phyloP scores from a whole-genome alignment of 768 basidiomycete species.

The Mycena vulgaris region DNA sequence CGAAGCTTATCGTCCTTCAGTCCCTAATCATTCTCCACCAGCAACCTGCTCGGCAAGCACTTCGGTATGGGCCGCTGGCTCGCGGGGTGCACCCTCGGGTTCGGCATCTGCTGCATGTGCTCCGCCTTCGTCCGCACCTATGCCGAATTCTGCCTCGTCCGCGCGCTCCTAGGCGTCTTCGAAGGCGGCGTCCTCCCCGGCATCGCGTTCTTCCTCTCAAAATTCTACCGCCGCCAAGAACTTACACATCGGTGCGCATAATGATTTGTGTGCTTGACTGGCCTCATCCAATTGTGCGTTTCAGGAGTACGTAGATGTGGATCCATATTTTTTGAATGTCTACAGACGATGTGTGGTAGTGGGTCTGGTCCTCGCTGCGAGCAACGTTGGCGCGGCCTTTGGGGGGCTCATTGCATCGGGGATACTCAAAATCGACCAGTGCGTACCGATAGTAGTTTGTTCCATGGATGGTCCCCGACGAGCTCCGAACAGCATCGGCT shows the following conservation, averaged over 20 bases:
- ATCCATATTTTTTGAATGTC: neutral
- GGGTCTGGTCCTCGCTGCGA: conserved; percentile 16
- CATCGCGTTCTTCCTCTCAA: conserved; percentile 18
- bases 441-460: neutral
- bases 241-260: conserved; percentile 3
- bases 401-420: conserved; percentile 21
- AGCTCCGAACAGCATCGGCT: conserved; percentile 9
- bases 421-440: conserved; percentile 21
- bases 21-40: neutral
- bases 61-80: conserved; percentile 23
- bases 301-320: conserved; percentile 11
- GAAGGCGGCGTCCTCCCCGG: conserved; percentile 1
- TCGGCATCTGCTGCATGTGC: conserved; percentile 23
- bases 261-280: neutral
- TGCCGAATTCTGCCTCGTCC: conserved; percentile 20
- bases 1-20: neutral
- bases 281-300: neutral
- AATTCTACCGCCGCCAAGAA: conserved; percentile 21
- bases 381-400: conserved; percentile 11
- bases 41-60: conserved; percentile 15
- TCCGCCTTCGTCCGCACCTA: conserved; percentile 18
- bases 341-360: neutral
- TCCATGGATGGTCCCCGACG: neutral
- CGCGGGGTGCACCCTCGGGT: conserved; percentile 10
- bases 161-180: conserved; percentile 14